Base-by-base conservation (phyloP, 148 eudicot species). In the Rhododendron williamsianum region DNA sequence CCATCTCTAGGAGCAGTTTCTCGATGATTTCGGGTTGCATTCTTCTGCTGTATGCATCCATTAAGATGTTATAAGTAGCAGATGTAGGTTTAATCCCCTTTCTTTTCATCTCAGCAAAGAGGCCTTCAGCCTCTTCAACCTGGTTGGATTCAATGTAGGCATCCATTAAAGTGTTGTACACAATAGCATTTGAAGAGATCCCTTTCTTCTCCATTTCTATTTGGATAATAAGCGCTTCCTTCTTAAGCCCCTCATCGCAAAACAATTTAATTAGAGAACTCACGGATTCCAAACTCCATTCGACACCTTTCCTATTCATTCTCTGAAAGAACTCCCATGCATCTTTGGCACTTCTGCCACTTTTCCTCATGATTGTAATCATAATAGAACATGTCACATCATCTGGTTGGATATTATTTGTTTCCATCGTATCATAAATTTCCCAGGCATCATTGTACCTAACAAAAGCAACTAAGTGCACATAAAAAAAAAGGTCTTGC, bases 121-220 rank as follows among this genome's bases (percentile, higher is more conserved):
- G 97, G 81, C 95, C 98, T 89, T 97, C 99, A 0, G 94, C 99
- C 87, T 95, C 98, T 91, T 94, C 99, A 16, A 95, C 86, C 38
- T 89, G 92, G 89, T 97, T 92, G 15, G 93, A 92, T 73, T 92
- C 92, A 85, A 91, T 81, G 78, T 93, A 94, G 27, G 96, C 93
- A 87, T 95, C 93, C 95, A 97, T 93, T 60, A 97, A 86, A 15
- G 94, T 97, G 86, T 95, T 95, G 73, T 97, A 97, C 46, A 97
- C 86, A 43, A 95, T 86, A 33, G 92, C 92, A 87, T 95, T 95
- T 25, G 99, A 92, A 77, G 94, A 85, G 56, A 94, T 90, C 58
- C 99, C 98, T 82, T 91, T 94, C 88, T 92, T 95, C 92, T 95
- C 99, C 94, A 97, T 93, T 89, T 95, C 96, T 86, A 84, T 89